Base-by-base conservation (phyloP, 352 stramenopile species). In the Globisporangium radiosum region DNA sequence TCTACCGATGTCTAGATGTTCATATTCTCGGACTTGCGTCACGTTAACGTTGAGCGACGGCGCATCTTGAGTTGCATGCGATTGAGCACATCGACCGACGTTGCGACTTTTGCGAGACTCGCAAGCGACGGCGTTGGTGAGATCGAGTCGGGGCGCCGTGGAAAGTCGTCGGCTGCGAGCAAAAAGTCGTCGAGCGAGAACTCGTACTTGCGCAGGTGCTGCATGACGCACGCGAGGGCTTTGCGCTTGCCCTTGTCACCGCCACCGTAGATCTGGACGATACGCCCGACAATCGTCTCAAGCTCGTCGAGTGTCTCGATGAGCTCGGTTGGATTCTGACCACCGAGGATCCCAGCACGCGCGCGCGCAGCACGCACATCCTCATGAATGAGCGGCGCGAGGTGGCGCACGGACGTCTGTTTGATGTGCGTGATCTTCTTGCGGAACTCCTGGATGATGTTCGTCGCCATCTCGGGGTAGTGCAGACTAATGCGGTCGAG, bases 401-500 rank as follows among this genome's bases (percentile, higher is more conserved):
- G 57, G 15, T 74, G 61, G 2, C 62, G 56, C 44, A 66, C 56
- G 8, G 74, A 71, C 9, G 66, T 72, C 47, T 79, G 72, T 54
- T 92, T 90, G 66, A 92, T 92, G 57, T 88, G 62, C 1, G 70
- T 88, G 57, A 92, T 88, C 57, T 92, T 92, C 61, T 88, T 88
- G 49, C 70, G 78, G 61, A 92, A 91, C 47, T 91, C 83, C 17
- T 73, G 66, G 13, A 90, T 59, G 40, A 92, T 90, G 42, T 71
- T 86, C 64, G 76, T 79, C 13, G 83, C 82, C 76, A 92, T 90
- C 57, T 92, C 83, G 1, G 83, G 81, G 53, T 91, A 92, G 59
- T 91, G 81, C 57, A 78, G 40, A 51, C 73, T 88, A 52, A 92
- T 91, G 6, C 77, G 66, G 43, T 91, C 83, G 4, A 92, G 65